Base-by-base conservation (phyloP, 441 rosid genomes). In the Macaranga tanarius region DNA sequence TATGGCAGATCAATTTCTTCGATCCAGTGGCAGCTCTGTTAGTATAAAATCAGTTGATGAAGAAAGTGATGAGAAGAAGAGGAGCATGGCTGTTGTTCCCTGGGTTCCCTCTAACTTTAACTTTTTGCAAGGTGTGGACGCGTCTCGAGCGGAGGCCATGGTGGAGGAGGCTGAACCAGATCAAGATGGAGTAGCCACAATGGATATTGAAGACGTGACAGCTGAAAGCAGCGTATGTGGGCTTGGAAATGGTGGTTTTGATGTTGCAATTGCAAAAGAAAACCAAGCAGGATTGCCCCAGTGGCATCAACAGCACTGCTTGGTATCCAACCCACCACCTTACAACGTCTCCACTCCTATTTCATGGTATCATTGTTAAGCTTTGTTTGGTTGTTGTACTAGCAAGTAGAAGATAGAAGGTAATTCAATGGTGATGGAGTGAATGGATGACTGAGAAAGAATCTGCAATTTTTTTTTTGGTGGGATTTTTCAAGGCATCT, bases 131-230 rank as follows among this genome's bases (percentile, higher is more conserved):
- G 47, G 10, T 42, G 1, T 42, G 47, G 47, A 10, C 58, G 76
- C 6, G 38, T 34, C 6, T 34, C 38, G 38, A 31, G 45, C 55
- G 16, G 73, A 74, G 65, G 75, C 63, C 38, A 70, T 67, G 23
- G 81, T 81, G 86, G 92, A 87, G 70, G 80, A n/a, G n/a, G n/a
- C n/a, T n/a, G n/a, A n/a, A n/a, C n/a, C 78, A 5, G 94, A 89
- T 56, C 86, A 80, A 75, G 57, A 63, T 67, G 89, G 79, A 42
- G 85, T 78, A 51, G 82, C 75, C 31, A 42, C 77, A n/a, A 90
- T 92, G 97, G 97, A 92, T 5, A 76, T 87, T 16, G 95, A 92
- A 81, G 88, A 79, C 5, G 22, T 25, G 26, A 63, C 8, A 20
- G 44, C 15, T 34, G 60, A 23, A 40, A 62, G 19, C 48, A n/a